Base-by-base conservation (phyloP, 495 filamentous ascomycete genomes). In the Aspergillus nanangensis region DNA sequence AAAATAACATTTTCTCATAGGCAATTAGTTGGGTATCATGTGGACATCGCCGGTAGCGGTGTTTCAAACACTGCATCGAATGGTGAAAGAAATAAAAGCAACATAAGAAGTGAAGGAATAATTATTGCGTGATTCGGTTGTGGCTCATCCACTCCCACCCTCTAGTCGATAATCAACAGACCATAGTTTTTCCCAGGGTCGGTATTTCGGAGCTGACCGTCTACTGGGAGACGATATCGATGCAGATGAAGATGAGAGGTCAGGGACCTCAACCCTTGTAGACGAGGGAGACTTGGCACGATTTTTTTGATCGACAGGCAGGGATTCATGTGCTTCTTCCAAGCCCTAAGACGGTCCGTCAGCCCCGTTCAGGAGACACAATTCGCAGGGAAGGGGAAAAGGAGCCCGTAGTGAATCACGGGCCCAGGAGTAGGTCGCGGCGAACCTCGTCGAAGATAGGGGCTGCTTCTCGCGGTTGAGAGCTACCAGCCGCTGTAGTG, bases 121-220 rank as follows among this genome's bases (percentile, higher is more conserved):
- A n/a, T n/a, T n/a, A n/a, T n/a, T n/a, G n/a, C n/a, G n/a, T n/a
- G n/a, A n/a, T n/a, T n/a, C n/a, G n/a, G n/a, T n/a, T n/a, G n/a
- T n/a, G n/a, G n/a, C 20, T 29, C n/a, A 29, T 19, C 13, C 27
- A 42, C 48, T 39, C 3, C 58, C 56, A 38, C 57, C 51, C 47
- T 78, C 76, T 7, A 71, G 43, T 11, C 69, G 68, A 56, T 76
- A 70, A 41, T 79, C 75, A 21, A 77, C 55, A 18, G 71, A 71
- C 73, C 71, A 74, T 4, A 78, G 47, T 40, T 71, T 72, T 47
- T 75, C 71, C 75, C 75, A 79, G n/a, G 71, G 70, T n/a, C 67
- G 65, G 22, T 61, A 51, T n/a, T 52, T 47, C 22, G 50, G 47
- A 24, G 51, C 48, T 40, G 52, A 57, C 33, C 62, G 58, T 24